These are phyloP conservation scores for Biscogniauxia mediterranea DNA, from an alignment of 2,329 filamentous ascomycete species.

Conservation along the genomic window DNA sequence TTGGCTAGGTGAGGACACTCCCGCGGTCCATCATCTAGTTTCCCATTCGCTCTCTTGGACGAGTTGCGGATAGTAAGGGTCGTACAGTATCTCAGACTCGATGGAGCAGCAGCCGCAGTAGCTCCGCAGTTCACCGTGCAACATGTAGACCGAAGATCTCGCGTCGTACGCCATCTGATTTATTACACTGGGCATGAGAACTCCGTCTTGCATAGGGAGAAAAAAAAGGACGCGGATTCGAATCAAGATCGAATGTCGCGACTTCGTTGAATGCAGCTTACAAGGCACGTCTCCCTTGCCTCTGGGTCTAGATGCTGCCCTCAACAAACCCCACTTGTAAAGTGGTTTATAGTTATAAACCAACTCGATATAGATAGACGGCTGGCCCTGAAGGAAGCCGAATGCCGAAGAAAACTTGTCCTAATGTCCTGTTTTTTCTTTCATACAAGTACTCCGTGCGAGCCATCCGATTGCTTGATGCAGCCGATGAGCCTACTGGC, in stretches of 20 bases:
- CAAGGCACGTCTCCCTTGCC: not conserved
- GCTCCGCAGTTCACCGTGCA: not conserved
- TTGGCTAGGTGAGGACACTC: not conserved
- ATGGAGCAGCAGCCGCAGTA: not conserved
- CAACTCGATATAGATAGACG: not conserved
- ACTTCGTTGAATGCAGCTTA: not conserved
- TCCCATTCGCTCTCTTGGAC: not conserved
- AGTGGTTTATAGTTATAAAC: not conserved
- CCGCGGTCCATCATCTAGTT: not conserved
- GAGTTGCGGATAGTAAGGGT: not conserved
- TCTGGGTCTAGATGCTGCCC: not conserved
- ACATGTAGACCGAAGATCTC: not conserved
- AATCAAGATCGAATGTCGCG: not conserved
- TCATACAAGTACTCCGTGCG: not conserved
- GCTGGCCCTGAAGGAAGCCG: not conserved
- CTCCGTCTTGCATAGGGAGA: not conserved
- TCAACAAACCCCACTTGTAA: not conserved
- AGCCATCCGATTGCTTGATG: not conserved
- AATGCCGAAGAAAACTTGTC: not conserved
- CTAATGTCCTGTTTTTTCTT: not conserved
- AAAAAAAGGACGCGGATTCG: not conserved
- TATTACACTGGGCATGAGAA: not conserved
- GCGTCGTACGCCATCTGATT: not conserved
- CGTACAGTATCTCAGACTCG: not conserved
- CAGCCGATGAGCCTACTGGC: not conserved